Percentiles rank a stretch among this genome's conserved stretches.
Conservation (phyloP, 805 yeast species). For the Metschnikowia colocasiae region DNA sequence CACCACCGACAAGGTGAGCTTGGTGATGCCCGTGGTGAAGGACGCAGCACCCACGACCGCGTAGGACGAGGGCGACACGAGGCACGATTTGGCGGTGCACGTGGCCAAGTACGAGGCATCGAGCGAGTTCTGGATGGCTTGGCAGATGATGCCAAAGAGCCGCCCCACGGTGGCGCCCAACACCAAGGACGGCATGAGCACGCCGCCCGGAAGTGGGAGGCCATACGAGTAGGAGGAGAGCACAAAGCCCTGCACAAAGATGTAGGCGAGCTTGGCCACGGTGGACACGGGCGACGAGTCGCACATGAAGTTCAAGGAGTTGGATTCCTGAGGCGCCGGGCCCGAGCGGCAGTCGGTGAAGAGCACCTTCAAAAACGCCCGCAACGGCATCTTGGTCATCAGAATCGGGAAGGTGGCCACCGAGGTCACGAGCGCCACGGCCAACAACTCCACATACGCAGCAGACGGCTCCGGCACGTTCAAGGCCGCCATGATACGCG, state of each 20-base stretch:
- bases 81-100: slow-evolving; percentile 43
- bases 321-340: slow-evolving; percentile 11
- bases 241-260: slow-evolving; percentile 49
- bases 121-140: slow-evolving; percentile 42
- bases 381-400: slow-evolving; percentile 52
- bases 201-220: slow-evolving; percentile 63
- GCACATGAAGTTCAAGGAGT: slow-evolving; percentile 37
- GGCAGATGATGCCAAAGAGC: slow-evolving; percentile 49
- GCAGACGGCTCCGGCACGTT: slow-evolving; percentile 20
- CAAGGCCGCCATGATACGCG: slow-evolving; percentile 9
- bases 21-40: slow-evolving; percentile 74
- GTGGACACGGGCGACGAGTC: slow-evolving; percentile 24
- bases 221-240: slow-evolving; percentile 72
- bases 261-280: slow-evolving; percentile 30
- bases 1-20: slow-evolving; percentile 75
- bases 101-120: slow-evolving; percentile 31
- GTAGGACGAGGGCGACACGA: slow-evolving; percentile 82
- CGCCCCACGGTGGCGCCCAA: slow-evolving; percentile 62
- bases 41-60: slow-evolving; percentile 89
- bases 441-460: slow-evolving; percentile 46
- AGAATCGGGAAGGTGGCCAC: slow-evolving; percentile 52
- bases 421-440: slow-evolving; percentile 49
- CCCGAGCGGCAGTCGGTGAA: slow-evolving; percentile 60
- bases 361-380: slow-evolving; percentile 53
- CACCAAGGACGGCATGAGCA: slow-evolving; percentile 59